phyloP scores from a whole-genome alignment of 164 flowering plant genomes.

The Echeveria elegans region DNA sequence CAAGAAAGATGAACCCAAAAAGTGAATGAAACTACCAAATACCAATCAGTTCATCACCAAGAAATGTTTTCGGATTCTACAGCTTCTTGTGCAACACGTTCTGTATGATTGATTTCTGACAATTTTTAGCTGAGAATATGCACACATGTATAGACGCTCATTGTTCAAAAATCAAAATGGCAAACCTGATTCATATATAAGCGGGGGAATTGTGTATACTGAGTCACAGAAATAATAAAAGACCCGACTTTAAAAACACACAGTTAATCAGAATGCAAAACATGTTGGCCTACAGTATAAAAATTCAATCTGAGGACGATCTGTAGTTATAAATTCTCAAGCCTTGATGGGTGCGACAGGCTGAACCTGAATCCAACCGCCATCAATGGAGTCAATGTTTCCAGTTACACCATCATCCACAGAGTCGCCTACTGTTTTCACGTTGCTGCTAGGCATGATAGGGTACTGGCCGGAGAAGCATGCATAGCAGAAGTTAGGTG shows the following conservation, averaged over 20 bases:
- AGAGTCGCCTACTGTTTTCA: conserved; percentile 3
- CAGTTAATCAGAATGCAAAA: background rate
- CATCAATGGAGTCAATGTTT: conserved; percentile 2
- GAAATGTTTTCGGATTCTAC: background rate
- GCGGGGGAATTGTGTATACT: too few relatives aligned
- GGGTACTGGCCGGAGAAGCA: conserved; percentile 87
- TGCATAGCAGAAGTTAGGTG: conserved; percentile 62
- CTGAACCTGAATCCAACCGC: conserved; percentile 6
- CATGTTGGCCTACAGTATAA: background rate
- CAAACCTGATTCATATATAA: too few relatives aligned
- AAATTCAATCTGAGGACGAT: background rate
- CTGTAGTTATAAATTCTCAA: background rate
- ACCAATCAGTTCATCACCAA: background rate
- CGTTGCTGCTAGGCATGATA: conserved; percentile 32
- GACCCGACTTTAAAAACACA: background rate
- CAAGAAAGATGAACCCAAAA: conserved; percentile 7
- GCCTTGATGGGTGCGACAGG: background rate
- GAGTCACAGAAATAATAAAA: too few relatives aligned
- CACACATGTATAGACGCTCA: background rate
- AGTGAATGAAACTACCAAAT: background rate
- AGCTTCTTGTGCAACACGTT: background rate
- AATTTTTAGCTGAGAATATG: background rate
- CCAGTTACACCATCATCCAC: conserved; percentile 11
- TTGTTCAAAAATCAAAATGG: too few relatives aligned
- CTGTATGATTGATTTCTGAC: background rate